Percentiles rank a stretch among this genome's conserved stretches.
Conservation (phyloP, 2,329 filamentous ascomycete genomes). For the Plectosphaerella plurivora region DNA sequence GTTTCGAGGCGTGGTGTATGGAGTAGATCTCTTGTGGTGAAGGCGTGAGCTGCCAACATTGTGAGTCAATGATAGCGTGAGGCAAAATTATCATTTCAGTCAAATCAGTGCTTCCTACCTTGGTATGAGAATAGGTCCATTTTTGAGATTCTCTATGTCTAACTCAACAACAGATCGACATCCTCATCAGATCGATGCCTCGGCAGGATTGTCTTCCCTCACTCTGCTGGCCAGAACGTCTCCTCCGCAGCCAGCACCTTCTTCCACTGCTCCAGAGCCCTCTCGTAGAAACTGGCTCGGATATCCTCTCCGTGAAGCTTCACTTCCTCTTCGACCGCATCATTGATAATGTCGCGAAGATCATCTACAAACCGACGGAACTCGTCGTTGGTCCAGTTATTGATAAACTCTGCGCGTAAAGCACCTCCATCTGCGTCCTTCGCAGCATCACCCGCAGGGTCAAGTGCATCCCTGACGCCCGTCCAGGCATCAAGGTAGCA, state of each 20-base stretch:
- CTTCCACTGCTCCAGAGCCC: conserved; percentile 39
- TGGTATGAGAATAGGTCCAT: no score
- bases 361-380: conserved; percentile 56
- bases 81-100: no score
- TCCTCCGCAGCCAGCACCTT: conserved; percentile 53
- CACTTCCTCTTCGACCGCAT: conserved; percentile 37
- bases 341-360: conserved; percentile 51
- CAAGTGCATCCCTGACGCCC: conserved; percentile 37
- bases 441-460: conserved; percentile 9
- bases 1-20: not conserved
- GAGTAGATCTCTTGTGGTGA: conserved; percentile 38
- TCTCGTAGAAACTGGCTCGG: conserved; percentile 24
- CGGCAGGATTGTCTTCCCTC: not conserved
- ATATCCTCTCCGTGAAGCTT: conserved; percentile 24
- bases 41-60: conserved; percentile 40
- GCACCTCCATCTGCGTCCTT: conserved; percentile 62
- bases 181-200: no score
- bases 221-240: conserved; percentile 49
- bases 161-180: no score
- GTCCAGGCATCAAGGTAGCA: conserved; percentile 58
- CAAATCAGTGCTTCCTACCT: no score
- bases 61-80: no score
- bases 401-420: conserved; percentile 57
- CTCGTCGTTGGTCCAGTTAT: conserved; percentile 61
- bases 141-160: no score